phyloP scores from a whole-genome alignment of 2,329 filamentous ascomycete species.

The Phialemoniopsis sp. region DNA sequence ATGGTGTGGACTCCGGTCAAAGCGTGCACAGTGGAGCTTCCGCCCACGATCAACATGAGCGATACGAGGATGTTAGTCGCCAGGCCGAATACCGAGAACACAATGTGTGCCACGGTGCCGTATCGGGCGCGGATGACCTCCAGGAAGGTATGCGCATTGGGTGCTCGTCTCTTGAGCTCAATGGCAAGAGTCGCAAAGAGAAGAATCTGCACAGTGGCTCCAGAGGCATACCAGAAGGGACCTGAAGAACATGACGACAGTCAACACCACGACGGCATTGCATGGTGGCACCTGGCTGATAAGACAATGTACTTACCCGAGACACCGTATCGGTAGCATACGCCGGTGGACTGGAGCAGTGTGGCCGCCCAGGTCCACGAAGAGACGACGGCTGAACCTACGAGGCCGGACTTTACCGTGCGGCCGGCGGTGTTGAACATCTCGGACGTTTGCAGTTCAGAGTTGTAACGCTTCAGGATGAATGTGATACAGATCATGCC shows the following conservation, averaged over 20 bases:
- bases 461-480: conserved; percentile 32
- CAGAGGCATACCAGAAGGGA: conserved; percentile 56
- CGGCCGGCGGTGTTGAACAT: conserved; percentile 89
- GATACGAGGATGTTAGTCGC: conserved; percentile 86
- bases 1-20: conserved; percentile 72
- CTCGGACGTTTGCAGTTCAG: conserved; percentile 81
- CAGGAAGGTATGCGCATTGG: conserved; percentile 82
- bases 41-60: conserved; percentile 83
- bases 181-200: conserved; percentile 89
- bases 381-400: conserved; percentile 85
- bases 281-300: too few relatives aligned
- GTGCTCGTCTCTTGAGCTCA: conserved; percentile 79
- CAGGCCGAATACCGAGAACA: conserved; percentile 78
- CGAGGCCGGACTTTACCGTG: conserved; percentile 83
- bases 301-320: conserved; percentile 37
- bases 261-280: too few relatives aligned
- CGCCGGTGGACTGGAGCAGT: conserved; percentile 72
- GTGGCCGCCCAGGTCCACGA: conserved; percentile 94
- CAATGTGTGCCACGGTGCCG: conserved; percentile 64
- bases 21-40: conserved; percentile 67
- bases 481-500: conserved; percentile 32
- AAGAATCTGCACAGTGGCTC: conserved; percentile 83
- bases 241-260: too few relatives aligned
- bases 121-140: conserved; percentile 82
- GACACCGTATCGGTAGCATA: conserved; percentile 76